Evolutionary conservation across 306 rosid genomes (phyloP).

Genomic region (Cucumis hystrix): DNA sequence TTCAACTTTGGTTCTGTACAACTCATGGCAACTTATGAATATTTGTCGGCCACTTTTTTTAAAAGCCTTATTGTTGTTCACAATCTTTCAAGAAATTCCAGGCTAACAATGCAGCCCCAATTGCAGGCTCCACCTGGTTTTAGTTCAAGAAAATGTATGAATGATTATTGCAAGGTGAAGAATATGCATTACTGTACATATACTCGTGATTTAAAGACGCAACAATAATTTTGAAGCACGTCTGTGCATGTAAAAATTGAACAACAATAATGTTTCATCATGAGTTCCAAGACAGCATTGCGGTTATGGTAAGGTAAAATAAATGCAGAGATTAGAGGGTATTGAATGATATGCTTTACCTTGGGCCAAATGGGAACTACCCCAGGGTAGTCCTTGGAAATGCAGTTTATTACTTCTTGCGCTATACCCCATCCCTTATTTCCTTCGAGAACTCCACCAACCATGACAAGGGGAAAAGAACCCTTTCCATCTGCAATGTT

Average conservation of each 20-base stretch:
- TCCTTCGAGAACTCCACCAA: slow-evolving; percentile 97
- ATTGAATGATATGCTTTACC: slow-evolving; percentile 19
- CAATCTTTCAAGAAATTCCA: slow-evolving; percentile 75
- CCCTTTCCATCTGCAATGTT: slow-evolving; percentile 53
- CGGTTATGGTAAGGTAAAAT: background rate
- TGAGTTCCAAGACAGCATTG: background rate
- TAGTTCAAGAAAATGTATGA: background rate
- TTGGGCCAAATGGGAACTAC: slow-evolving; percentile 60
- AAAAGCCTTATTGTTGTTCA: slow-evolving; percentile 15
- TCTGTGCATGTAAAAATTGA: background rate
- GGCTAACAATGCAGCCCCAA: slow-evolving; percentile 92
- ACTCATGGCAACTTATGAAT: background rate
- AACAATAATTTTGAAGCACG: background rate
- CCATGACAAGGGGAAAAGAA: slow-evolving; percentile 76
- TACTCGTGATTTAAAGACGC: background rate
- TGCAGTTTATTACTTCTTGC: slow-evolving; percentile 55
- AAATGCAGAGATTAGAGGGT: background rate
- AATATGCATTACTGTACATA: background rate
- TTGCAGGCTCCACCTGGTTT: slow-evolving; percentile 84
- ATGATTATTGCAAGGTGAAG: background rate
- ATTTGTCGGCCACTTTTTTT: slow-evolving; percentile 19
- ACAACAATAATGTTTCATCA: background rate
- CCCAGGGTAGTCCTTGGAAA: slow-evolving; percentile 52
- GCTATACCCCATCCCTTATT: slow-evolving; percentile 82
- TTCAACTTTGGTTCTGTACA: background rate